Evolutionary conservation across 2,329 filamentous ascomycete species (phyloP).

Genomic region (Pseudohalonectria lignicola): DNA sequence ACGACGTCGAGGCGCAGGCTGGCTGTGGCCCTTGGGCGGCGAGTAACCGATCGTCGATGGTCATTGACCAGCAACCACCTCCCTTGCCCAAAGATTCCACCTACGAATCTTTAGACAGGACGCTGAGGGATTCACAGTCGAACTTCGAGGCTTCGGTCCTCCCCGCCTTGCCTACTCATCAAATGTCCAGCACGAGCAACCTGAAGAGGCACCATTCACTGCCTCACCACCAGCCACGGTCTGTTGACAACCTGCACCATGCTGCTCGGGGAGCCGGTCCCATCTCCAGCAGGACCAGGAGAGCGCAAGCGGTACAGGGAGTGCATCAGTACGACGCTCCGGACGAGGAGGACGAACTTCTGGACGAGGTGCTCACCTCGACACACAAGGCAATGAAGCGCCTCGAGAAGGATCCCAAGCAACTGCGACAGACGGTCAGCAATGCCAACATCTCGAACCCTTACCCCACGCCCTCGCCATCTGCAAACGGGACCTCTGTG

Average conservation of each 20-base stretch:
- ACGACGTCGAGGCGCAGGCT: slow-evolving; percentile 87
- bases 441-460: slow-evolving; percentile 51
- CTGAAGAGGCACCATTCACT: slow-evolving; percentile 57
- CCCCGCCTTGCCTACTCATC: slow-evolving; percentile 39
- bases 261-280: slow-evolving; percentile 39
- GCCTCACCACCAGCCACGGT: slow-evolving; percentile 51
- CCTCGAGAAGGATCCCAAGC: slow-evolving; percentile 42
- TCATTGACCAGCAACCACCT: slow-evolving; percentile 49
- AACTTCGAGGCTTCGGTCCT: too few species aligned
- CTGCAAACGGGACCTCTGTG: slow-evolving; percentile 69
- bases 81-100: slow-evolving; percentile 40
- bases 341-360: slow-evolving; percentile 90
- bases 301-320: slow-evolving; percentile 58
- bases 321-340: slow-evolving; percentile 85
- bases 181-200: slow-evolving; percentile 37
- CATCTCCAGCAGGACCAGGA: slow-evolving; percentile 68
- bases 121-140: too few species aligned
- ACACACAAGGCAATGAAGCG: slow-evolving; percentile 65
- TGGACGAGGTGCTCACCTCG: slow-evolving; percentile 78
- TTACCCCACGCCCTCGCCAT: slow-evolving; percentile 60
- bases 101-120: too few species aligned
- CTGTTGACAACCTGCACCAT: slow-evolving; percentile 51
- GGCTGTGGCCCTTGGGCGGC: slow-evolving; percentile 83
- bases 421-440: slow-evolving; percentile 50
- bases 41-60: slow-evolving; percentile 74